phyloP scores from a whole-genome alignment of 768 basidiomycete genomes.

The Termitomyces bulborhizus region DNA sequence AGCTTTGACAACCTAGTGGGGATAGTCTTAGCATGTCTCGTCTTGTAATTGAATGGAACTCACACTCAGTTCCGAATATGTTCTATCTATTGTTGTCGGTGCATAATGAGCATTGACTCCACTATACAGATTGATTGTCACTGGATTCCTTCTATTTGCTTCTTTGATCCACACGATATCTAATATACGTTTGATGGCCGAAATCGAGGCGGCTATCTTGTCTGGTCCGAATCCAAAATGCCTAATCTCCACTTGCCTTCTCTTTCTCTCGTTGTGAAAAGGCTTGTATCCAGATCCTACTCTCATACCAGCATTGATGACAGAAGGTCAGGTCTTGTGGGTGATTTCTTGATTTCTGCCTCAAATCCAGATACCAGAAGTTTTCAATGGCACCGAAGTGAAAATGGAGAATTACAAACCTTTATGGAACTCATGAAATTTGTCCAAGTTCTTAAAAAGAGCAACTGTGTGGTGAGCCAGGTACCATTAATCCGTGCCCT shows the following conservation, averaged over 20 bases:
- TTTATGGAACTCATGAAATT: not conserved
- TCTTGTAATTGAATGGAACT: conserved; percentile 10
- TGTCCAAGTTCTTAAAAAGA: not conserved
- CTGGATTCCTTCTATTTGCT: not conserved
- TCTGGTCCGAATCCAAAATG: no score
- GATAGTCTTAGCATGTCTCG: not conserved
- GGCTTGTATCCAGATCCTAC: not conserved
- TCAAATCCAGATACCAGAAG: not conserved
- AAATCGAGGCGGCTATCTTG: not conserved
- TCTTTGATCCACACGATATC: not conserved
- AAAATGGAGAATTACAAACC: not conserved
- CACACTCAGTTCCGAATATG: no score
- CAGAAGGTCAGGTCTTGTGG: not conserved
- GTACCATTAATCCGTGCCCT: not conserved
- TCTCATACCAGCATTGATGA: not conserved
- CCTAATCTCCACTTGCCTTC: not conserved
- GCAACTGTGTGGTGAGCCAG: not conserved
- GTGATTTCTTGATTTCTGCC: not conserved
- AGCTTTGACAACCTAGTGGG: conserved; percentile 56
- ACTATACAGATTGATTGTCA: not conserved
- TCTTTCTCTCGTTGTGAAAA: not conserved
- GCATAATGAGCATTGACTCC: no score
- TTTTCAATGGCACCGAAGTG: not conserved
- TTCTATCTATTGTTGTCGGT: no score
- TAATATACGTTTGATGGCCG: not conserved